A percentile compares a stretch with the other conserved stretches of the same genome.
Evolutionary conservation across 257 asterid genomes (phyloP).

Genomic region (Fraxinus americana): DNA sequence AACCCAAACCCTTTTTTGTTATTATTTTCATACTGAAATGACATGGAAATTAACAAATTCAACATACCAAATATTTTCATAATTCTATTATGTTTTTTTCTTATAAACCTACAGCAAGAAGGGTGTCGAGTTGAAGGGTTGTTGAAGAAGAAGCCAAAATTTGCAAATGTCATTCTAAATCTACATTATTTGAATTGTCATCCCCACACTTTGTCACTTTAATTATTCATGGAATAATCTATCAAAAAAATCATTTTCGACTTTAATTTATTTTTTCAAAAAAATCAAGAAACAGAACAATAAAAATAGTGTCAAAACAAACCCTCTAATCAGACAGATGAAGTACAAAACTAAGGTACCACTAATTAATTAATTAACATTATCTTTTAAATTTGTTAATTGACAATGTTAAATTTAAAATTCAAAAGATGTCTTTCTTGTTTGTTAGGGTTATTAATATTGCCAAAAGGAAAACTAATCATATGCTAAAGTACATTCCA

Average conservation of each 20-base stretch:
- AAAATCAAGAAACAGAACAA: background rate
- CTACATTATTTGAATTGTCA: constrained; percentile 8
- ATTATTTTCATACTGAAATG: too few relatives aligned
- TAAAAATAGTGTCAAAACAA: background rate
- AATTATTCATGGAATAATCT: background rate
- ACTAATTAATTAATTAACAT: background rate
- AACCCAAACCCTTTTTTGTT: too few relatives aligned
- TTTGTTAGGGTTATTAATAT: background rate
- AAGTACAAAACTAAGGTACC: background rate
- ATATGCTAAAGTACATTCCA: constrained; percentile 11
- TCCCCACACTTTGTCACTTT: background rate
- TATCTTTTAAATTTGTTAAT: background rate
- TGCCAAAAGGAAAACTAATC: background rate
- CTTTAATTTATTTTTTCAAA: too few relatives aligned
- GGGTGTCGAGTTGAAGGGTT: background rate
- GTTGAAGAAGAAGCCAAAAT: background rate
- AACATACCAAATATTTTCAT: too few relatives aligned
- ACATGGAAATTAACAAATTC: too few relatives aligned
- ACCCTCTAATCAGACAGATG: background rate
- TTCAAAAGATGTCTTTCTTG: background rate
- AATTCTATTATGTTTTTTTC: too few relatives aligned
- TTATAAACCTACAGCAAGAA: background rate
- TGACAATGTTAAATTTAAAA: background rate
- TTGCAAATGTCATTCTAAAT: constrained; percentile 15
- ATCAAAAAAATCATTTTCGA: background rate